Conservation (phyloP, 2,329 filamentous ascomycete genomes). For the Xenosphaeropsis pyriputrescens region DNA sequence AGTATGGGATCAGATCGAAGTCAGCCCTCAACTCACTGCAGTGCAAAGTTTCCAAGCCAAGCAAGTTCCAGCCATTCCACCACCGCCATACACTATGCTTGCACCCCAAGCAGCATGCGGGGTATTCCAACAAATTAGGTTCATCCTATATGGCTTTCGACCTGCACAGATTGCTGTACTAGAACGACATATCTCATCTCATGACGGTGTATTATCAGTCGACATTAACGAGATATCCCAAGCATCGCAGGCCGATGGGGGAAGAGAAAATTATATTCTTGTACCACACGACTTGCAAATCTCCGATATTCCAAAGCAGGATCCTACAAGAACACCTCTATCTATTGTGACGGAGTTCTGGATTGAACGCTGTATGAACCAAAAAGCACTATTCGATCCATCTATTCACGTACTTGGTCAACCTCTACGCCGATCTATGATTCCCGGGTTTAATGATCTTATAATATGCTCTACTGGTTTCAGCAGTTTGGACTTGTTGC, state of each 20-base stretch:
- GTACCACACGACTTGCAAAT: constrained; percentile 26
- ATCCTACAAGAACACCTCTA: constrained; percentile 20
- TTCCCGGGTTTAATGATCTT: constrained; percentile 54
- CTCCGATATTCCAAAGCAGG: constrained; percentile 18
- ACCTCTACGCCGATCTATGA: constrained; percentile 58
- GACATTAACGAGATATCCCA: constrained; percentile 7
- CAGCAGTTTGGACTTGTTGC: constrained; percentile 68
- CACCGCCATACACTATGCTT: not conserved
- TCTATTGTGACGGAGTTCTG: constrained; percentile 75
- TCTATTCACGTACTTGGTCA: constrained; percentile 57
- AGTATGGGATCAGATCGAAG: constrained; percentile 9
- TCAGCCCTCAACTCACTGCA: not conserved
- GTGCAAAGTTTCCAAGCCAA: not conserved
- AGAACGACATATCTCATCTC: constrained; percentile 18
- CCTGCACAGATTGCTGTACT: constrained; percentile 21
- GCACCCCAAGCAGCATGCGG: constrained; percentile 5
- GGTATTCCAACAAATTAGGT: constrained; percentile 13
- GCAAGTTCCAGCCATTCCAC: not conserved
- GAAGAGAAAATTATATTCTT: constrained; percentile 19
- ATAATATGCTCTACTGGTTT: constrained; percentile 73
- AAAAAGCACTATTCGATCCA: constrained; percentile 57
- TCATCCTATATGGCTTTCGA: constrained; percentile 27
- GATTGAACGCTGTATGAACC: constrained; percentile 76
- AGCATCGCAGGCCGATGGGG: not conserved
- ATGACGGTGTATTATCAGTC: constrained; percentile 16